Conservation (phyloP, 768 basidiomycete genomes). For the Pisolithus albus region DNA sequence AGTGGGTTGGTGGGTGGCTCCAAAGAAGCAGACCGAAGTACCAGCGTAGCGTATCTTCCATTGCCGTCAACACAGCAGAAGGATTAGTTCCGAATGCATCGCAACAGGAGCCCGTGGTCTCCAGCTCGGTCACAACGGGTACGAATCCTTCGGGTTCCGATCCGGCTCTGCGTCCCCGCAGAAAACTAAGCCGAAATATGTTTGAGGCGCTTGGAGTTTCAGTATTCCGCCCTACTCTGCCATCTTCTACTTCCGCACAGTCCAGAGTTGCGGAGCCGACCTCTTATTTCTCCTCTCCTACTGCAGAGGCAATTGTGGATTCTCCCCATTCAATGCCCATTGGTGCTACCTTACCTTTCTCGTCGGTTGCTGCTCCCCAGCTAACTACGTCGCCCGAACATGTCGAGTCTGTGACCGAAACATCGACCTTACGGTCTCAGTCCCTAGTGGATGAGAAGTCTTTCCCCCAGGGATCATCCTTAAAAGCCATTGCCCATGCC, state of each 20-base stretch:
- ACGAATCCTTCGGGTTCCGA: constrained; percentile 10
- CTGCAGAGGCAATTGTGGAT: constrained; percentile 9
- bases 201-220: constrained; percentile 70
- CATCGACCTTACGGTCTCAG: constrained; percentile 23
- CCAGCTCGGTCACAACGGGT: constrained; percentile 10
- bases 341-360: constrained; percentile 10
- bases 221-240: constrained; percentile 45
- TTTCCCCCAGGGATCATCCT: constrained; percentile 51
- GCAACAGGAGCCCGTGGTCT: constrained; percentile 15
- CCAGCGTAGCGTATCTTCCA: constrained; percentile 14
- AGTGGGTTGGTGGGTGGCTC: constrained; percentile 79
- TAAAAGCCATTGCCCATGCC: constrained; percentile 74
- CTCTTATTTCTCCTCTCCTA: constrained; percentile 19
- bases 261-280: constrained; percentile 14
- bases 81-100: constrained; percentile 14
- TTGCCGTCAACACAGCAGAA: constrained; percentile 14
- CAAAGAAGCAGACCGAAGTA: constrained; percentile 40
- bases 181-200: constrained; percentile 53
- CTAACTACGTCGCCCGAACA: constrained; percentile 18
- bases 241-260: constrained; percentile 22
- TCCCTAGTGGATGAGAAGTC: constrained; percentile 23
- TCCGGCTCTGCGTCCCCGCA: constrained; percentile 20
- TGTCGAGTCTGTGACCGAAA: constrained; percentile 18
- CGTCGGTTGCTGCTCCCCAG: constrained; percentile 22
- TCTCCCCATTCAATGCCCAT: constrained; percentile 14